These are phyloP conservation scores for Blastobotrys illinoisensis DNA, from an alignment of 1,139 yeast species.

Conservation along the genomic window DNA sequence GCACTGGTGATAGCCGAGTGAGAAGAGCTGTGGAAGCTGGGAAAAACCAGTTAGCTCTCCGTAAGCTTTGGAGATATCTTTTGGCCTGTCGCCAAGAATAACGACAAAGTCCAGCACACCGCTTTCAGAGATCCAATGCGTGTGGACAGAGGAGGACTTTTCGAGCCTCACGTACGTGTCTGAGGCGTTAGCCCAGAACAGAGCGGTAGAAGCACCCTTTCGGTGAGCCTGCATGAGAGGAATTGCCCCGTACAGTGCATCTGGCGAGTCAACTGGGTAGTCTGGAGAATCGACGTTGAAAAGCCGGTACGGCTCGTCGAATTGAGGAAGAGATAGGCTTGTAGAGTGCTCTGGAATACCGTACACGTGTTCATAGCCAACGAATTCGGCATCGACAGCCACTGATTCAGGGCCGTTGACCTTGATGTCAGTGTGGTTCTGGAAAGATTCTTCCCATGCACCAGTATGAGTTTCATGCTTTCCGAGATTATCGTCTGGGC, in stretches of 20 bases:
- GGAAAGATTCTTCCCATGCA: slow-evolving; percentile 28
- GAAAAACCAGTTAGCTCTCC: slow-evolving; percentile 66
- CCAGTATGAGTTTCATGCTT: slow-evolving; percentile 23
- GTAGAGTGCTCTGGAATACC: slow-evolving; percentile 96
- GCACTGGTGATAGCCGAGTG: slow-evolving; percentile 24
- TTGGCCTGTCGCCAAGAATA: slow-evolving; percentile 56
- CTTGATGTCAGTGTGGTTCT: slow-evolving; percentile 50
- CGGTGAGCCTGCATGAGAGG: slow-evolving; percentile 73
- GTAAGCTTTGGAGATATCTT: slow-evolving; percentile 52
- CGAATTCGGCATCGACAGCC: slow-evolving; percentile 66
- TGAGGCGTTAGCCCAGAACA: slow-evolving; percentile 87
- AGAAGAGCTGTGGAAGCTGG: slow-evolving; percentile 44
- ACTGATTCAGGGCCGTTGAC: slow-evolving; percentile 88
- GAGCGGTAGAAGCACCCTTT: slow-evolving; percentile 53
- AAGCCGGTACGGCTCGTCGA: slow-evolving; percentile 67
- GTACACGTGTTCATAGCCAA: slow-evolving; percentile 54
- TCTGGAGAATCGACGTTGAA: slow-evolving; percentile 90
- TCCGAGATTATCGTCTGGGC: slow-evolving; percentile 17
- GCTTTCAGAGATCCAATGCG: slow-evolving; percentile 92
- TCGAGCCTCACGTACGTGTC: slow-evolving; percentile 78
- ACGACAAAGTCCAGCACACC: slow-evolving; percentile 73
- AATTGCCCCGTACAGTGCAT: slow-evolving; percentile 89
- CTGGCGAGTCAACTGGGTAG: slow-evolving; percentile 68
- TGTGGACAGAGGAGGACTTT: slow-evolving; percentile 29
- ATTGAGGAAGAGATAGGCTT: slow-evolving; percentile 50